Conservation (phyloP, 768 basidiomycete species). For the Russula sp. region DNA sequence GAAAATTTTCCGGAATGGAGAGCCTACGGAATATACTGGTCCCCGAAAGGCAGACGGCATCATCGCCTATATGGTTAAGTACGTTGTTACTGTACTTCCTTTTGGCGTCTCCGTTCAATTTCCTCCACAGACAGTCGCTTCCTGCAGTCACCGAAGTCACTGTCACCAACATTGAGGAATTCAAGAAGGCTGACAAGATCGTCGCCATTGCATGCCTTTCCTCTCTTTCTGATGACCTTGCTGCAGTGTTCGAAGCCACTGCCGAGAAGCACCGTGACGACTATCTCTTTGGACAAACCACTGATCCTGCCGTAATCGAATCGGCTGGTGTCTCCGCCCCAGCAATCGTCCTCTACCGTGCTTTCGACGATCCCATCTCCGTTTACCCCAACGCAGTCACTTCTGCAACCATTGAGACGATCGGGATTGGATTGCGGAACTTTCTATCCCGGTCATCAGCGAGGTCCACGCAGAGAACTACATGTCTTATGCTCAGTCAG, state of each 20-base stretch:
- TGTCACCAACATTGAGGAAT: conserved; percentile 71
- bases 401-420: conserved; percentile 54
- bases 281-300: conserved; percentile 86
- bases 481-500: conserved; percentile 71
- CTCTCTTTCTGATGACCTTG: conserved; percentile 66
- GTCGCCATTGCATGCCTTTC: conserved; percentile 84
- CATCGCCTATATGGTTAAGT: conserved; percentile 96
- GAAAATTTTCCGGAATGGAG: conserved; percentile 89
- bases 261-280: conserved; percentile 90
- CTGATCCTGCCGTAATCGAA: conserved; percentile 64
- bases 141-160: conserved; percentile 89
- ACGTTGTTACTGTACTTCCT: conserved; percentile 21
- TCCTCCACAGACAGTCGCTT: conserved; percentile 70
- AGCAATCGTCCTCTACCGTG: conserved; percentile 87
- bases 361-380: conserved; percentile 79
- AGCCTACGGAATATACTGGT: conserved; percentile 75
- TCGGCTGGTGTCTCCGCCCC: conserved; percentile 76
- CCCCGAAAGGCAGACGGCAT: conserved; percentile 96
- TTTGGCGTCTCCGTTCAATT: not conserved
- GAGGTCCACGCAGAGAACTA: conserved; percentile 97
- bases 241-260: conserved; percentile 68
- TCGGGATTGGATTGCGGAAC: conserved; percentile 77
- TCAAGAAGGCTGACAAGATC: conserved; percentile 85
- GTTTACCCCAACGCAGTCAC: conserved; percentile 62
- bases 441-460: conserved; percentile 84